A percentile compares a stretch with the other conserved stretches of the same genome.
phyloP scores from a whole-genome alignment of 2,329 filamentous ascomycete species.

The Clonostachys rhizophaga region DNA sequence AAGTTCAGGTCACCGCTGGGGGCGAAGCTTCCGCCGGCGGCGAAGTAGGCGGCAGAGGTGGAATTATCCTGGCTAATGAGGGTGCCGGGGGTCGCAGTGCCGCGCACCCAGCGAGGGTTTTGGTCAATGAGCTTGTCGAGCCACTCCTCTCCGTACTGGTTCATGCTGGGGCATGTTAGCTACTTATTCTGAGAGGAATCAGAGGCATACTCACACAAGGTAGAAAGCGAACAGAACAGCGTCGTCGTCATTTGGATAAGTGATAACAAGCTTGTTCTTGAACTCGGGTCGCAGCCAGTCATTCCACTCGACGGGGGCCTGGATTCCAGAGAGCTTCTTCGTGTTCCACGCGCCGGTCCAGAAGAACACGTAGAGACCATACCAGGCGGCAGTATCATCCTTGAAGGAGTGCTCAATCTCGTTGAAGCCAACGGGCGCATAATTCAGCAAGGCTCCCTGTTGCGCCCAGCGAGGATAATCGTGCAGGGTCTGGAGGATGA shows the following conservation, averaged over 20 bases:
- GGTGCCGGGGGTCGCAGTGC: constrained; percentile 33
- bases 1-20: constrained; percentile 11
- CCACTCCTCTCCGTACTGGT: constrained; percentile 37
- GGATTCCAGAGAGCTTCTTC: constrained; percentile 23
- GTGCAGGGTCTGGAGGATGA: constrained; percentile 43
- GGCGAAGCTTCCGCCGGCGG: constrained; percentile 10
- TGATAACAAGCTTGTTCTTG: constrained; percentile 48
- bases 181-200: not conserved
- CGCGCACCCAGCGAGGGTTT: constrained; percentile 49
- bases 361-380: constrained; percentile 28
- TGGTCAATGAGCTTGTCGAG: constrained; percentile 40
- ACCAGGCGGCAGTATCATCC: constrained; percentile 34
- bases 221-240: constrained; percentile 46
- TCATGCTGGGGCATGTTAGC: constrained; percentile 16
- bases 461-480: constrained; percentile 47
- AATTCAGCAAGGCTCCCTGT: constrained; percentile 39
- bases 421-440: constrained; percentile 40
- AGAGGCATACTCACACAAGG: constrained; percentile 30
- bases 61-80: constrained; percentile 20
- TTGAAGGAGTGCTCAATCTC: constrained; percentile 33
- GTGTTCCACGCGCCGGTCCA: constrained; percentile 30
- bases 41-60: constrained; percentile 27
- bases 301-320: constrained; percentile 27
- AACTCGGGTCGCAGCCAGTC: constrained; percentile 42
- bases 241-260: constrained; percentile 55